Percentiles rank a stretch among this genome's conserved stretches.
phyloP scores from a whole-genome alignment of 2,329 filamentous ascomycete species.

The Claviceps africana region DNA sequence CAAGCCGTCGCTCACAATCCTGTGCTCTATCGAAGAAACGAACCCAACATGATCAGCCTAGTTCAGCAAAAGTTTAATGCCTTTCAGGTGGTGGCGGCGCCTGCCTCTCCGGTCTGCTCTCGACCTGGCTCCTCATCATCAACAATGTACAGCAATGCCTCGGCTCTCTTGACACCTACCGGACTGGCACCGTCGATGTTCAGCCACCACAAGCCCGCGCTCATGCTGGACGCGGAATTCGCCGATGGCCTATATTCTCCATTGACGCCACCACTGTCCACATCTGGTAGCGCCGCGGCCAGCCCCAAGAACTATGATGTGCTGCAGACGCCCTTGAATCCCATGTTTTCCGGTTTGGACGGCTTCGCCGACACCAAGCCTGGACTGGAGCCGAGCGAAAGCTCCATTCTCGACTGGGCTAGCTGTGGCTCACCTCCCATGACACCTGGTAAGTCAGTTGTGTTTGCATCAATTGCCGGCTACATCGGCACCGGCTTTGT shows the following conservation, averaged over 20 bases:
- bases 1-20: conserved; percentile 56
- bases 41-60: conserved; percentile 43
- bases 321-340: conserved; percentile 70
- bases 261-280: conserved; percentile 75
- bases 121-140: conserved; percentile 48
- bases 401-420: conserved; percentile 64
- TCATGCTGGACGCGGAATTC: conserved; percentile 67
- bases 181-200: conserved; percentile 58
- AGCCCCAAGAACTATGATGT: conserved; percentile 70
- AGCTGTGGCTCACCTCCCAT: conserved; percentile 69
- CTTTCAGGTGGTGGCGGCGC: conserved; percentile 38
- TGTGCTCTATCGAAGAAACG: conserved; percentile 80
- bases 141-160: conserved; percentile 41
- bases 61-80: conserved; percentile 18
- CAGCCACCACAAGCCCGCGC: conserved; percentile 54
- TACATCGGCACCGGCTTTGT: no score
- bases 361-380: conserved; percentile 52
- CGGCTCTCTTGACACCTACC: conserved; percentile 56
- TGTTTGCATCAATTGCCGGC: neutral
- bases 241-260: conserved; percentile 61
- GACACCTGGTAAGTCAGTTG: conserved; percentile 64
- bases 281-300: conserved; percentile 70
- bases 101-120: conserved; percentile 50
- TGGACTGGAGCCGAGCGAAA: conserved; percentile 57
- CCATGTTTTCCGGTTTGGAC: conserved; percentile 60